phyloP scores from a whole-genome alignment of 495 filamentous ascomycete genomes.

The Penicillium cinerascens region DNA sequence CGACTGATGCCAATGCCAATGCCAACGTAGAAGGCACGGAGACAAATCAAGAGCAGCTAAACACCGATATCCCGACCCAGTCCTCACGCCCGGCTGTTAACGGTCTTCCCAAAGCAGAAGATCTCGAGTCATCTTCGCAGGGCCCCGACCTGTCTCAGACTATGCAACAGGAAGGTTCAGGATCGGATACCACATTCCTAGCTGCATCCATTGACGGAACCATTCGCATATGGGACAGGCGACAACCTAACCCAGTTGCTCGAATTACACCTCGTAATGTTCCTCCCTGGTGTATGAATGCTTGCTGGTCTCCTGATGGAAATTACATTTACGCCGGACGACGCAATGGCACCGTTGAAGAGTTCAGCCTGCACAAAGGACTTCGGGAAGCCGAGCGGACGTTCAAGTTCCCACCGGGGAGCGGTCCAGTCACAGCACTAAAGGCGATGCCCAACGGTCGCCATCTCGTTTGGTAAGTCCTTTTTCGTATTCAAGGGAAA shows the following conservation, averaged over 20 bases:
- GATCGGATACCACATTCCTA: conserved; percentile 68
- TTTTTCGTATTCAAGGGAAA: background rate
- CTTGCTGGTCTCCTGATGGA: conserved; percentile 95
- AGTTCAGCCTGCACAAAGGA: conserved; percentile 85
- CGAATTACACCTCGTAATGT: conserved; percentile 68
- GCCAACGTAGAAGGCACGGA: background rate
- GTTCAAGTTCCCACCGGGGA: conserved; percentile 86
- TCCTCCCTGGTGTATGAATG: conserved; percentile 96
- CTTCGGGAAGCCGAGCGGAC: conserved; percentile 68
- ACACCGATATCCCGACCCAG: conserved; percentile 19
- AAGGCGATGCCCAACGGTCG: conserved; percentile 89
- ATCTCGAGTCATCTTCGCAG: conserved; percentile 30
- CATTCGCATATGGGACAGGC: conserved; percentile 87
- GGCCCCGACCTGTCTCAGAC: conserved; percentile 31
- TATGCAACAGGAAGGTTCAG: conserved; percentile 39
- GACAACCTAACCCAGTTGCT: conserved; percentile 72
- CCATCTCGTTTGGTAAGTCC: conserved; percentile 78
- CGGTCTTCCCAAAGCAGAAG: conserved; percentile 52
- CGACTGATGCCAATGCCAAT: conserved; percentile 9
- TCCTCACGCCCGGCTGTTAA: conserved; percentile 35
- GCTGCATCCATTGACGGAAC: conserved; percentile 85
- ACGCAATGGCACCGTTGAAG: conserved; percentile 91
- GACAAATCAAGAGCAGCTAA: conserved; percentile 13
- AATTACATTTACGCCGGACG: conserved; percentile 93
- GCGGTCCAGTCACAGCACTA: conserved; percentile 82